These are phyloP conservation scores for Suillus subluteus DNA, from an alignment of 768 basidiomycete genomes.

Conservation along the genomic window DNA sequence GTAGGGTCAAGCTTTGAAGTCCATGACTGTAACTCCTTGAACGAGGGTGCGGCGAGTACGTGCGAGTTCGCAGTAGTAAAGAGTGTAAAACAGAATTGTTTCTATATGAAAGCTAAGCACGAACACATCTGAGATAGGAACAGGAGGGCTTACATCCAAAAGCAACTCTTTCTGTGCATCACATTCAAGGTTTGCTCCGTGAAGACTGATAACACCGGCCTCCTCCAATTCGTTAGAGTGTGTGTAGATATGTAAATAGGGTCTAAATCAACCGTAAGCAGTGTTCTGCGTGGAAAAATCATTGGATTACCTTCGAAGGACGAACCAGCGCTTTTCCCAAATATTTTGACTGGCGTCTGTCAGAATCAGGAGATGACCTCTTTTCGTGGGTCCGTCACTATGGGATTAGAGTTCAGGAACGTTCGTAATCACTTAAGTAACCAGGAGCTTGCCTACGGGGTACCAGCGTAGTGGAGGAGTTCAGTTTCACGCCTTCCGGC, in stretches of 20 bases:
- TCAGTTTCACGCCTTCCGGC: conserved; percentile 62
- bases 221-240: conserved; percentile 86
- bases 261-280: conserved; percentile 50
- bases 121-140: background rate
- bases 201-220: conserved; percentile 78
- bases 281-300: background rate
- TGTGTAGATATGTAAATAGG: conserved; percentile 88
- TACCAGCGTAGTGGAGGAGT: conserved; percentile 72
- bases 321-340: conserved; percentile 89
- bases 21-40: conserved; percentile 88
- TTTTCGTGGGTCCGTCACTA: conserved; percentile 85
- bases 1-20: conserved; percentile 84
- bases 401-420: conserved; percentile 9
- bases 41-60: conserved; percentile 79
- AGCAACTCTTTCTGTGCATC: conserved; percentile 88
- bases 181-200: conserved; percentile 82
- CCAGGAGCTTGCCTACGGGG: conserved; percentile 61
- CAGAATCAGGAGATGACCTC: conserved; percentile 80
- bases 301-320: conserved; percentile 70
- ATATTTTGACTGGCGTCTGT: conserved; percentile 76
- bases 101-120: conserved; percentile 46
- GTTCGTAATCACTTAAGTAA: conserved; percentile 6
- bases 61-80: conserved; percentile 93
- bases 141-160: conserved; percentile 66
- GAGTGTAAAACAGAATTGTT: conserved; percentile 84